Evolutionary conservation across 768 basidiomycete genomes (phyloP).

Genomic region (Antrodiella citrinella): DNA sequence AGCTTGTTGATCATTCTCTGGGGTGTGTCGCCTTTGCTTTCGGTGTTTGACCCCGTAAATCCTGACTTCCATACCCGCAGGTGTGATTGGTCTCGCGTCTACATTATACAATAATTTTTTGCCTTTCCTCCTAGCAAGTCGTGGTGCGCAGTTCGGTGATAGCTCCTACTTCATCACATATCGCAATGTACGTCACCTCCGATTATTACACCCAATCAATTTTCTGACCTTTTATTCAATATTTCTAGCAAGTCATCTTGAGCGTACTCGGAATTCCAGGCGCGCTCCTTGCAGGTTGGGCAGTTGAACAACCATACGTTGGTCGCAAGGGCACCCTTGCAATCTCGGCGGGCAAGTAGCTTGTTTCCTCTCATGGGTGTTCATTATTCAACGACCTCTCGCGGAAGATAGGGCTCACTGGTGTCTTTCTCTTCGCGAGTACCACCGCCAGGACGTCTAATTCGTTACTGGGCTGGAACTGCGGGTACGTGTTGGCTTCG

Average conservation of each 20-base stretch:
- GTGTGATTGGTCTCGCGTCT: conserved; percentile 27
- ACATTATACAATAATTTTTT: conserved; percentile 31
- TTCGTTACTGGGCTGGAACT: conserved; percentile 73
- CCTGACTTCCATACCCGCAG: conserved; percentile 8
- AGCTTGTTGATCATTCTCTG: conserved; percentile 41
- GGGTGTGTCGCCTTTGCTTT: conserved; percentile 26
- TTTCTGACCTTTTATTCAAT: neutral
- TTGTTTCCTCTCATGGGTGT: conserved; percentile 9
- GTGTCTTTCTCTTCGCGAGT: conserved; percentile 63
- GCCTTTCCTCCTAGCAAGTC: conserved; percentile 26
- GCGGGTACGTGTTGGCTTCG: conserved; percentile 28
- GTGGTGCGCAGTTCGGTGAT: conserved; percentile 28
- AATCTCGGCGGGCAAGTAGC: conserved; percentile 48
- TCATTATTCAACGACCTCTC: conserved; percentile 36
- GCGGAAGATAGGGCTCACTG: conserved; percentile 57
- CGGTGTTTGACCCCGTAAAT: neutral
- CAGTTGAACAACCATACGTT: conserved; percentile 55
- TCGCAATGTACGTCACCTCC: conserved; percentile 24
- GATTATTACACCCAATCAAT: neutral
- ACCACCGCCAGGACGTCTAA: conserved; percentile 68
- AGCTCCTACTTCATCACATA: conserved; percentile 27
- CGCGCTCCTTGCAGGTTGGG: conserved; percentile 62
- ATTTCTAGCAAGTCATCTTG: conserved; percentile 72
- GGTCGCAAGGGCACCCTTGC: conserved; percentile 64
- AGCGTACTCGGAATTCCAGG: conserved; percentile 64